These are phyloP conservation scores for Trichoderma semiorbis DNA, from an alignment of 2,329 filamentous ascomycete species.

Conservation along the genomic window DNA sequence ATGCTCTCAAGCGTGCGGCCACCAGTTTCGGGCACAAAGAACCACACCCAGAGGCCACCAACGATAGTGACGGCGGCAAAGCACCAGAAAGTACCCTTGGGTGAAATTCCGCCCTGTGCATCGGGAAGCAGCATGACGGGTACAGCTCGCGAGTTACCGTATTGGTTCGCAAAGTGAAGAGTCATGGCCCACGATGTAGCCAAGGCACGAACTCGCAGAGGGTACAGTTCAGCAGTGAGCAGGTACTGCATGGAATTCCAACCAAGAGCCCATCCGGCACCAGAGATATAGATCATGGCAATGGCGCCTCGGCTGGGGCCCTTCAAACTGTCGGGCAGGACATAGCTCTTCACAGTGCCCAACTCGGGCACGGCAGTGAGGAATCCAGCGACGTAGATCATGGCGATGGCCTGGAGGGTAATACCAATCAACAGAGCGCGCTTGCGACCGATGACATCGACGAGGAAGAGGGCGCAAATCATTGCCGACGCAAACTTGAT, in stretches of 20 bases:
- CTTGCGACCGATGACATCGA: constrained; percentile 76
- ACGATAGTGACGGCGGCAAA: constrained; percentile 66
- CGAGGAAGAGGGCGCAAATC: constrained; percentile 71
- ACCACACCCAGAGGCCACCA: constrained; percentile 67
- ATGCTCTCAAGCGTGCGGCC: constrained; percentile 66
- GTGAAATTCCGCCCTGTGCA: constrained; percentile 46
- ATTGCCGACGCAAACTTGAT: constrained; percentile 67
- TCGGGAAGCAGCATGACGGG: constrained; percentile 65
- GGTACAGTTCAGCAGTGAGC: constrained; percentile 74
- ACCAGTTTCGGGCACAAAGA: constrained; percentile 69
- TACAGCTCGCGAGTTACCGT: constrained; percentile 71
- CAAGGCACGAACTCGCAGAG: constrained; percentile 67
- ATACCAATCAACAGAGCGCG: constrained; percentile 60
- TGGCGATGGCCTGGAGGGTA: constrained; percentile 55
- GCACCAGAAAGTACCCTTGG: constrained; percentile 73
- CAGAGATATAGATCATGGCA: constrained; percentile 69
- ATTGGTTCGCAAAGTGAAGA: constrained; percentile 75
- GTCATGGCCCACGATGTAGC: constrained; percentile 72
- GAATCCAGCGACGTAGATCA: constrained; percentile 61
- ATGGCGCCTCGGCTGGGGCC: constrained; percentile 64
- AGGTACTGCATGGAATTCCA: constrained; percentile 80
- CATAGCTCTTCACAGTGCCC: constrained; percentile 46
- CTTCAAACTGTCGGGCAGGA: constrained; percentile 46
- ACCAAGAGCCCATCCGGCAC: constrained; percentile 65
- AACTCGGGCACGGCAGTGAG: constrained; percentile 60